Base-by-base conservation (phyloP, 106 monocot genomes). In the Ottelia alismoides region DNA sequence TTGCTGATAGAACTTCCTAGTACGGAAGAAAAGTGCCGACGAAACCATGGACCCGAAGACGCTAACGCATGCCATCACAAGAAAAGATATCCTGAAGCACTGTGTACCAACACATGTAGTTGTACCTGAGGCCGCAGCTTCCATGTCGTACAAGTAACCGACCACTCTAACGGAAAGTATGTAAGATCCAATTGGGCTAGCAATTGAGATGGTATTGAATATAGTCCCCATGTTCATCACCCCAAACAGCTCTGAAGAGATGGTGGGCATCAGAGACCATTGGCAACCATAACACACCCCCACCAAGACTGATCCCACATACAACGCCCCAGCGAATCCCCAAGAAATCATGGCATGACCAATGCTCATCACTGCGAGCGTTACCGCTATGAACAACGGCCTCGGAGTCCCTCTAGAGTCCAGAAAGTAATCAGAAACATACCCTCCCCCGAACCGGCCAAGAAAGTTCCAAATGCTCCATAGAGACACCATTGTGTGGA, bases 391-490 rank as follows among this genome's bases (percentile, higher is more conserved):
- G 63, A 98, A 86, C 32, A 83, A 21, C 0, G 85, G 89, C 28
- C 98, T 57, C 0, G 79, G 58, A 28, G 53, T 69, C 5, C 85
- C 82, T 55, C 45, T 46, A 17, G 31, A 22, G 2, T 30, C 67
- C 23, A 90, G 77, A 23, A 89, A 79, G 45, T 82, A 71, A 63
- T 98, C 90, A 0, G 90, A 90, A 0, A 74, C 32, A 35, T 79
- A 83, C n/a, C 98, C 98, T 0, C 55, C 65, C 2, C 79, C 76
- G 32, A 90, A 90, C 5, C 90, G 82, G 1, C 98, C 98, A 0
- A 83, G 68, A 63, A 89, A 98, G 45, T 98, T 98, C 89, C 98
- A 98, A 64, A 98, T 85, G 56, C 90, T 98, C 90, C 89, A 98
- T 0, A 98, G 52, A 21, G 98, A 98, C 0, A 90, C 76, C 65